Conservation (phyloP, 371 early-diverging fungal genomes). For the Rhizopus sp. region DNA sequence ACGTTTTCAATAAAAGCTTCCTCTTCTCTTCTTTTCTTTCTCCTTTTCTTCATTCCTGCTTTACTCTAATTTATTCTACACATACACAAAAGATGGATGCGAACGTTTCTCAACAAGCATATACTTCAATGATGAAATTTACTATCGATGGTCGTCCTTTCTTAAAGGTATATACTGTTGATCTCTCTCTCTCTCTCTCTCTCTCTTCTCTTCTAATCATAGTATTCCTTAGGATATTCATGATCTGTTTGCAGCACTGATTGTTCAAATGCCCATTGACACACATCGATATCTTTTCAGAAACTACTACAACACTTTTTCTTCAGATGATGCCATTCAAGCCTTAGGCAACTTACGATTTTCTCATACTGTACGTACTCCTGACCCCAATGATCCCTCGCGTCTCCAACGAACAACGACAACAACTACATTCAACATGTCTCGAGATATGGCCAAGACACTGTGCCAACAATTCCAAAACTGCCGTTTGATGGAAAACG, state of each 20-base stretch:
- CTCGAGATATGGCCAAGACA: conserved; percentile 65
- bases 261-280: conserved; percentile 59
- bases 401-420: conserved; percentile 52
- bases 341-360: conserved; percentile 56
- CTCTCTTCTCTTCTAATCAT: neutral
- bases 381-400: conserved; percentile 65
- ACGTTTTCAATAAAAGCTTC: neutral
- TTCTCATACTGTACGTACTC: conserved; percentile 52
- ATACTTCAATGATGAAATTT: conserved; percentile 54
- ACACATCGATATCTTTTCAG: conserved; percentile 60
- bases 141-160: conserved; percentile 52
- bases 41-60: neutral
- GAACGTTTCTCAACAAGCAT: conserved; percentile 44
- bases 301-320: conserved; percentile 61
- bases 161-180: conserved; percentile 32
- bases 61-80: neutral
- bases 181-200: too few relatives aligned
- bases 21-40: neutral
- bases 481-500: conserved; percentile 56
- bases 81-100: conserved; percentile 30
- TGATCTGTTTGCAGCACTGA: conserved; percentile 64
- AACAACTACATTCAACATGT: conserved; percentile 68
- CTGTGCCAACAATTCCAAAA: conserved; percentile 67
- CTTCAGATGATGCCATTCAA: conserved; percentile 60
- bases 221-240: conserved; percentile 54